Base-by-base conservation (phyloP, 2,329 filamentous ascomycete genomes). In the Plenodomus tracheiphilus region DNA sequence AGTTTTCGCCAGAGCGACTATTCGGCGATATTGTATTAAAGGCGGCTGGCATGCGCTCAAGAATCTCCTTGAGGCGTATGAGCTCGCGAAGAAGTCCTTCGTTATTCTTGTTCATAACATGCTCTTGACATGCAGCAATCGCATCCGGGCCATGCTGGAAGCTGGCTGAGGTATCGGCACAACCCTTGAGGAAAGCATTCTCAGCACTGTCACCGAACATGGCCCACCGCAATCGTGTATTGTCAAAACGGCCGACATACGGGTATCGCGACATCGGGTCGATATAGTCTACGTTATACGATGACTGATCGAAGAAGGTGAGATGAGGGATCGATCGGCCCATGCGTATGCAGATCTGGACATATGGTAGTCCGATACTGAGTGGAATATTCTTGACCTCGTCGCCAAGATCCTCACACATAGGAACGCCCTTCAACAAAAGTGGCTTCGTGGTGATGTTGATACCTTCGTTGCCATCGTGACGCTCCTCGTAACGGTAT, bases 261-360 rank as follows among this genome's bases (percentile, higher is more conserved):
- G 80, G 80, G 36, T 76, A 74, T 0, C 59, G 75, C 0, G 79
- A 80, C 1, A 73, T 79, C 1, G 74, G 71, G 46, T 82, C 78
- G 18, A 73, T 71, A 46, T 81, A 71, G 58, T 76, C 78, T 48
- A 81, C 69, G 48, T 82, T 82, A 61, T 80, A 81, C 0, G 78
- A 81, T 1, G 78, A 76, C 58, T 82, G 79, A 49, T 82, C 80
- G 15, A 77, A 77, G 53, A 82, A 81, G 0, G 78, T 78, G 13
- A 81, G 71, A 54, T 82, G 79, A 0, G 80, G 79, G 5, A 83
- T 71, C 0, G 78, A 72, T n/a, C 79, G 69, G 16, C 79, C 80
- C 74, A 82, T 79, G 0, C 80, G 73, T 21, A 75, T 73, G 0
- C 75, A 81, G n/a, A 82, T 69, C 56, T 81, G 78, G 50, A 75